Base-by-base conservation (phyloP, 331 rosid genomes). In the Spiraea crenata region DNA sequence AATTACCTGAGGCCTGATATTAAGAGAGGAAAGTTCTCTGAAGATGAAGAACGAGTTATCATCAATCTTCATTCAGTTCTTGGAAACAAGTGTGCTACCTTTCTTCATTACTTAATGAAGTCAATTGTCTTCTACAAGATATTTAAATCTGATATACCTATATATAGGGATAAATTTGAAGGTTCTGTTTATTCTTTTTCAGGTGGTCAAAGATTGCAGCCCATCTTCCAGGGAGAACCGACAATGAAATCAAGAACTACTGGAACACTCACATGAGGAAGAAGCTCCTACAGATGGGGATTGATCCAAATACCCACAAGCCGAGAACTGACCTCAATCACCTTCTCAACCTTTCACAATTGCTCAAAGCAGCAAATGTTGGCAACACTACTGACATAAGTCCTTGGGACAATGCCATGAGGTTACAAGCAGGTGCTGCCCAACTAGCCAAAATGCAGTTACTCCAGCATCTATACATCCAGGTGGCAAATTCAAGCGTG, bases 121-220 rank as follows among this genome's bases (percentile, higher is more conserved):
- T 34, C 7, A 11, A 20, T 14, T 42, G 39, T 48, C 10, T 67
- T 60, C 0, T 4, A 14, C 0, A 69, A 5, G 15, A 41, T 38
- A 1, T 40, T 35, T 19, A 69, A 9, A 19, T 35, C 16, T 52
- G 31, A 11, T 9, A 48, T 34, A n/a, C n/a, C n/a, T n/a, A 7
- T 56, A 38, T 4, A 11, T 10, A 16, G 25, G 42, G 25, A 34
- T 17, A 42, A 39, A 13, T 19, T 56, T 69, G 9, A 58, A 42
- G 74, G n/a, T 63, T 3, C 15, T 31, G 15, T 20, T 46, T 4
- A 73, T 45, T 4, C 75, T 45, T 55, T n/a, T 41, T 50, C 67
- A 93, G 99, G 81, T 93, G 99, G 99, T 90, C 99, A 2, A 93
- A 76, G 82, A 93, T 93, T 72, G 99, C 99, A 40, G 52, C 78